phyloP scores from a whole-genome alignment of 2,329 filamentous ascomycete genomes.

The Phaeoacremonium minimum region DNA sequence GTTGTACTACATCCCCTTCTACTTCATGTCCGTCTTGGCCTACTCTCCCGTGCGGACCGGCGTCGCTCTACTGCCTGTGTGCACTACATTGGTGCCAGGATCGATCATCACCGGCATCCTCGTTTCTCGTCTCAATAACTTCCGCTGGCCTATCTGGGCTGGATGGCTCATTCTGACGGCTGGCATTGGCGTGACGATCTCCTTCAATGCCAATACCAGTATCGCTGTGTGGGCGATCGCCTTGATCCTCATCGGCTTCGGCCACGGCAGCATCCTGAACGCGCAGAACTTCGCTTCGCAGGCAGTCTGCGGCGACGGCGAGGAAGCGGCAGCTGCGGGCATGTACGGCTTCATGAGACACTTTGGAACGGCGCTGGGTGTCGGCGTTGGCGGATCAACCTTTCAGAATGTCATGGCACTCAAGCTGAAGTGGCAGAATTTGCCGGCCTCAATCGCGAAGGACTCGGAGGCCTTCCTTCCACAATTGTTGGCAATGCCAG shows the following conservation, averaged over 20 bases:
- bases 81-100: conserved; percentile 21
- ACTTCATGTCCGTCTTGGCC: conserved; percentile 28
- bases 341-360: conserved; percentile 36
- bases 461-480: conserved; percentile 20
- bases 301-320: conserved; percentile 26
- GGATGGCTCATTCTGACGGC: conserved; percentile 26
- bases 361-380: conserved; percentile 34
- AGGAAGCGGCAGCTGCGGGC: conserved; percentile 30
- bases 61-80: conserved; percentile 26
- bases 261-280: conserved; percentile 31
- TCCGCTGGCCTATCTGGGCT: conserved; percentile 30
- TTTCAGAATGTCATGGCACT: conserved; percentile 34
- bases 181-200: conserved; percentile 17
- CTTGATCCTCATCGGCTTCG: conserved; percentile 27
- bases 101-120: conserved; percentile 25
- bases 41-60: conserved; percentile 25
- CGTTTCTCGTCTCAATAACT: conserved; percentile 24
- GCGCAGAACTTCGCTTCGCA: conserved; percentile 33
- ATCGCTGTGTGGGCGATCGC: conserved; percentile 26
- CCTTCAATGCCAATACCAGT: conserved; percentile 19
- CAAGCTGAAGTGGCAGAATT: conserved; percentile 22
- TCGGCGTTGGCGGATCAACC: conserved; percentile 32
- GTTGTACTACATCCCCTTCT: conserved; percentile 30
- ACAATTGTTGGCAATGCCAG: conserved; percentile 13
- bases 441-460: conserved; percentile 22